phyloP scores from a whole-genome alignment of 345 rosid species.

The Eucalyptus erythrocorys region DNA sequence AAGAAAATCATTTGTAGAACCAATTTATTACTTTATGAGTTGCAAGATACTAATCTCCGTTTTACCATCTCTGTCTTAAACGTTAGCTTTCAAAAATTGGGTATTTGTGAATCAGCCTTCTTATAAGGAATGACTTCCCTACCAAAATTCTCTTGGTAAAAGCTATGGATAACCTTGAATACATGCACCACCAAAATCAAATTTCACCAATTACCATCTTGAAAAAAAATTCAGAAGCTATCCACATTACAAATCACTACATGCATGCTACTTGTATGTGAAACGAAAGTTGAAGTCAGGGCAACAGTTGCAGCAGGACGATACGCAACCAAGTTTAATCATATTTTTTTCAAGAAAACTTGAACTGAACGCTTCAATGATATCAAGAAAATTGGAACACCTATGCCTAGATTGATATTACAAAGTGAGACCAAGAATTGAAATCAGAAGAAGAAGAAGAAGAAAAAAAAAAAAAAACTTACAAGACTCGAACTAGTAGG shows the following conservation, averaged over 20 bases:
- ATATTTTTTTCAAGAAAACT: too few species aligned
- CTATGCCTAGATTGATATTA: neutral
- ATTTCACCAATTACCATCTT: too few species aligned
- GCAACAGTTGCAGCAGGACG: neutral
- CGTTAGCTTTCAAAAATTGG: too few species aligned
- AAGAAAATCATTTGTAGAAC: neutral
- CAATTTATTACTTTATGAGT: neutral
- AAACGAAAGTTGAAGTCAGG: too few species aligned
- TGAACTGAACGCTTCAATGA: neutral
- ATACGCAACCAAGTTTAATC: neutral
- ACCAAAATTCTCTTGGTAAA: too few species aligned
- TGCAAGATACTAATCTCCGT: neutral
- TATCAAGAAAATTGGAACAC: neutral
- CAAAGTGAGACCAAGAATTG: neutral
- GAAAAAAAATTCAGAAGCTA: neutral
- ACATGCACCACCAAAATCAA: too few species aligned
- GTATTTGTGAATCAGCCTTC: too few species aligned
- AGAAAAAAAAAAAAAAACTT: neutral
- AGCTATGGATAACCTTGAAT: too few species aligned
- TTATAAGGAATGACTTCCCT: too few species aligned
- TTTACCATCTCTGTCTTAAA: neutral
- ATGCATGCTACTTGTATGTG: too few species aligned
- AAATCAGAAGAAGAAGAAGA: too few species aligned
- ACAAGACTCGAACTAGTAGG: neutral
- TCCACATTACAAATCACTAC: too few species aligned